Conservation (phyloP, 202 grass and related monocot genomes). For the Cymbopogon flexuosus region DNA sequence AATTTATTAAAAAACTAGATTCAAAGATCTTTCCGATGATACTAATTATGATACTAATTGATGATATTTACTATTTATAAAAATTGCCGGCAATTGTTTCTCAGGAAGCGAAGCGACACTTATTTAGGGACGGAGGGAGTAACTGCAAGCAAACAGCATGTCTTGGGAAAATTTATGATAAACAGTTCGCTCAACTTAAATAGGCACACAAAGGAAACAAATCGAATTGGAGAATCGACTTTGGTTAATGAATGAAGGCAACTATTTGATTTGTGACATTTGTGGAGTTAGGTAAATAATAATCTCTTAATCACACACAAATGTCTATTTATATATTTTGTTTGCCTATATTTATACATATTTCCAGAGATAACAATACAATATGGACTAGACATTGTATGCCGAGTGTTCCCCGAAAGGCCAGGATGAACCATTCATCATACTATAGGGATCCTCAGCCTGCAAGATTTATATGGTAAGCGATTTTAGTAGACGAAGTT, state of each 20-base stretch:
- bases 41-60: too few relatives aligned
- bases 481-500: not conserved
- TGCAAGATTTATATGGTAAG: slow-evolving; percentile 4
- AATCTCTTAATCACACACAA: not conserved
- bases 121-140: too few relatives aligned
- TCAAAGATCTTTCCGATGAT: too few relatives aligned
- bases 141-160: not conserved
- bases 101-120: too few relatives aligned
- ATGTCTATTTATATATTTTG: not conserved
- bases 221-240: not conserved
- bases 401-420: not conserved
- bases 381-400: not conserved
- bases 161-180: not conserved
- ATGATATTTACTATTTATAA: too few relatives aligned
- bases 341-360: not conserved
- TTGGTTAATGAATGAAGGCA: not conserved
- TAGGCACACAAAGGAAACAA: not conserved
- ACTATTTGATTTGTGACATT: not conserved
- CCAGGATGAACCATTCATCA: not conserved
- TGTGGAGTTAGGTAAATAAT: not conserved
- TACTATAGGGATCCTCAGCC: slow-evolving; percentile 13
- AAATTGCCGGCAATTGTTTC: too few relatives aligned
- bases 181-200: not conserved
- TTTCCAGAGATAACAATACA: not conserved
- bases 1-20: too few relatives aligned